Percentiles rank a stretch among this genome's conserved stretches.
phyloP scores from a whole-genome alignment of 148 eudicot genomes.

The Nepenthes gracilis region DNA sequence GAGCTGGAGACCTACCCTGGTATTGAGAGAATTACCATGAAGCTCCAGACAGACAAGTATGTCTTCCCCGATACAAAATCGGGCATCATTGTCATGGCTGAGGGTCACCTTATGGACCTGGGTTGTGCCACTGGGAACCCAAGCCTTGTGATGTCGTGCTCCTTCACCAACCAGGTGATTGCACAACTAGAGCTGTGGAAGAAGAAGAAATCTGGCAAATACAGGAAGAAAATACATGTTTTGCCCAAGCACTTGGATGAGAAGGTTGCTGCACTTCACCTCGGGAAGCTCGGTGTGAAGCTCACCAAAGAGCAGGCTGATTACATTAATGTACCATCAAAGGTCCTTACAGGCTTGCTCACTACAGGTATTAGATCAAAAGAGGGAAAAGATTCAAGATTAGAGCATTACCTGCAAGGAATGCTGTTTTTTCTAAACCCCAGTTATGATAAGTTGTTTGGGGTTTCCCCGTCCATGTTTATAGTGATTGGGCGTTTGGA shows the following conservation, averaged over 20 bases:
- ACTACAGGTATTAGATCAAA: conserved; percentile 68
- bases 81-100: conserved; percentile 78
- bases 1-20: conserved; percentile 92
- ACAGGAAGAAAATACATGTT: conserved; percentile 82
- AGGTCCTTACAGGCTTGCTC: conserved; percentile 94
- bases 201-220: conserved; percentile 64
- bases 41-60: conserved; percentile 89
- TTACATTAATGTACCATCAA: conserved; percentile 65
- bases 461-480: no score
- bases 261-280: conserved; percentile 97
- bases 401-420: no score
- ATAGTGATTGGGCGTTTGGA: no score
- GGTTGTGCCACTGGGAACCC: conserved; percentile 99
- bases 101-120: conserved; percentile 98
- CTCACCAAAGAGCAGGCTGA: conserved; percentile 83
- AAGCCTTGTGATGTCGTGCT: conserved; percentile 96
- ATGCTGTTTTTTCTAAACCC: no score
- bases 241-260: conserved; percentile 98
- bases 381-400: no score
- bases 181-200: conserved; percentile 99
- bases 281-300: conserved; percentile 84
- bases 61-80: conserved; percentile 75
- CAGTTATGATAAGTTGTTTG: no score
- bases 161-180: conserved; percentile 95
- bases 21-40: conserved; percentile 79